A percentile compares a stretch with the other conserved stretches of the same genome.
These are phyloP conservation scores for Lentinula lateritia DNA, from an alignment of 768 basidiomycete genomes.

Conservation along the genomic window DNA sequence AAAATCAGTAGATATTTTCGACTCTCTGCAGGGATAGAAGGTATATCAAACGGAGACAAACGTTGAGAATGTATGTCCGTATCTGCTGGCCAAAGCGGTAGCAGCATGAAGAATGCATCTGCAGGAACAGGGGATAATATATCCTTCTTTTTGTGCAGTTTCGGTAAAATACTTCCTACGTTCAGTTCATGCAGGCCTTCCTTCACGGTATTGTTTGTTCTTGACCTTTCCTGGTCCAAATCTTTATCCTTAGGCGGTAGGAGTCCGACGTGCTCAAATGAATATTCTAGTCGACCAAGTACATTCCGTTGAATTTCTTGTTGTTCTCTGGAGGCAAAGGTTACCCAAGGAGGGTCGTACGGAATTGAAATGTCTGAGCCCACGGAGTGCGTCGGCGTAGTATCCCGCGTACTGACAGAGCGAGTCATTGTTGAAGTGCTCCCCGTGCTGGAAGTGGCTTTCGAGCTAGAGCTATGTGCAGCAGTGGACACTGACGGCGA, in stretches of 20 bases:
- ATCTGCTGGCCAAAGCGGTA: conserved; percentile 7
- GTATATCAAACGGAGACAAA: neutral
- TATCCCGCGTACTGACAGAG: neutral
- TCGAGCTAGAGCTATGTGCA: neutral
- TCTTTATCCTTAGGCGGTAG: neutral
- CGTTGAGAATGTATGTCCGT: conserved; percentile 4
- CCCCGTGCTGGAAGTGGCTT: neutral
- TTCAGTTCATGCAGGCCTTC: neutral
- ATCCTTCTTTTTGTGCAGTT: conserved; percentile 1
- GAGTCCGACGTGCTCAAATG: conserved; percentile 6
- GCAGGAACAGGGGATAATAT: neutral
- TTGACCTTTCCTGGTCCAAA: neutral
- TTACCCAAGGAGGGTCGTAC: conserved; percentile 1
- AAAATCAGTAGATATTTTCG: neutral
- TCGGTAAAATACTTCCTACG: neutral
- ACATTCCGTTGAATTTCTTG: neutral
- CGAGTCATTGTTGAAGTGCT: neutral
- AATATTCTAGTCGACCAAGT: conserved; percentile 1
- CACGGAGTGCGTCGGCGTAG: neutral
- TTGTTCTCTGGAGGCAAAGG: neutral
- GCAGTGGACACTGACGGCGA: neutral
- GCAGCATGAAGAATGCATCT: conserved; percentile 4
- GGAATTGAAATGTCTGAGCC: neutral
- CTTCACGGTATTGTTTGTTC: neutral
- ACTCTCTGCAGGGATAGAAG: neutral